phyloP scores from a whole-genome alignment of 2,329 filamentous ascomycete genomes.

The Claviceps sp. region DNA sequence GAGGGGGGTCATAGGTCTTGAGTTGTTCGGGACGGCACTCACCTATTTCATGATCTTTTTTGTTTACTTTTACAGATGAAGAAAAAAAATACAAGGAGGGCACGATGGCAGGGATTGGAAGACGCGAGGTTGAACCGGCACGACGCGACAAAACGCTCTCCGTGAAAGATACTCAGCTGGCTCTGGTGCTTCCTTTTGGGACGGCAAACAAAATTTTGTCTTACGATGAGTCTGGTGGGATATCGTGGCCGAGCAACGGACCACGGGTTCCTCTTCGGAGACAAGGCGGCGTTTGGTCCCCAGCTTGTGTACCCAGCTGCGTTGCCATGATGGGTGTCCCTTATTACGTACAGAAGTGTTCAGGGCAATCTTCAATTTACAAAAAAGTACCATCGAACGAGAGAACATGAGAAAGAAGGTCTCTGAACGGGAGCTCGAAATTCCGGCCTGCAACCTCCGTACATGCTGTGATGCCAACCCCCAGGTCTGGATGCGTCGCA shows the following conservation, averaged over 20 bases:
- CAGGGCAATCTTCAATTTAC: no score
- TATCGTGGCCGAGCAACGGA: background rate
- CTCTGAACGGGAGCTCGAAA: no score
- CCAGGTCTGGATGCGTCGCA: no score
- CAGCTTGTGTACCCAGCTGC: background rate
- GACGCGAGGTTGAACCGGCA: background rate
- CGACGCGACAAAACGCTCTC: background rate
- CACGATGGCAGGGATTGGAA: background rate
- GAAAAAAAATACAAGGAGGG: background rate
- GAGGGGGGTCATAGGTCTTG: background rate
- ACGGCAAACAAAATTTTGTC: no score
- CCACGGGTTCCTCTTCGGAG: background rate
- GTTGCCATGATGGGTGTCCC: background rate
- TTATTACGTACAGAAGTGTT: no score
- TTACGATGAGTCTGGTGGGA: background rate
- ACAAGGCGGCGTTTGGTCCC: background rate
- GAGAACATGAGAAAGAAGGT: no score
- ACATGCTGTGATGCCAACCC: no score
- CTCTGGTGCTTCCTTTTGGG: background rate
- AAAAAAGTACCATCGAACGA: no score
- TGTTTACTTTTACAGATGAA: background rate
- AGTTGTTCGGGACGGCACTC: no score
- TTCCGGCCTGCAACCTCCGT: no score
- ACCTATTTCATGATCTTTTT: background rate
- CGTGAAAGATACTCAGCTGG: background rate